Evolutionary conservation across 2,329 filamentous ascomycete species (phyloP).

Genomic region (Pseudogymnoascus sp.): DNA sequence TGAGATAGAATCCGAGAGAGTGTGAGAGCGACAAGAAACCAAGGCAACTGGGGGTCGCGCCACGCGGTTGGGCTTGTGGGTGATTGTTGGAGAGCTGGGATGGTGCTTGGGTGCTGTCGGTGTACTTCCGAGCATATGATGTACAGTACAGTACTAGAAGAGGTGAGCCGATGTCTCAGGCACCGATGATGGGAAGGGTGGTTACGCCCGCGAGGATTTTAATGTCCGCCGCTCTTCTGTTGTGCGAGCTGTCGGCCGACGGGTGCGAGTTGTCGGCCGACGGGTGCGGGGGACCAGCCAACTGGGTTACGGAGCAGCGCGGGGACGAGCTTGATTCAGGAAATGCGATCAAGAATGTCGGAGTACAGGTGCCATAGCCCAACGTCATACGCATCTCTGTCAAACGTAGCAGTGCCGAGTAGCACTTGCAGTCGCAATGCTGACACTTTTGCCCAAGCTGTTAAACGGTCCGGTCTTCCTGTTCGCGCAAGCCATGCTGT

Average conservation of each 20-base stretch:
- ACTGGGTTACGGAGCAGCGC: not conserved
- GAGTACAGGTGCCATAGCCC: not conserved
- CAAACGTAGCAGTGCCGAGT: not conserved
- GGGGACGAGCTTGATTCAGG: not conserved
- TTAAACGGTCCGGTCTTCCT: not conserved
- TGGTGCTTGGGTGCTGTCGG: not conserved
- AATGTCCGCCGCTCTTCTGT: not conserved
- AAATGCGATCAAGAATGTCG: not conserved
- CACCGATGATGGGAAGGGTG: not conserved
- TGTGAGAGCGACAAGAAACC: not conserved
- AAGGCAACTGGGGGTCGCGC: not conserved
- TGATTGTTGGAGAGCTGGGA: not conserved
- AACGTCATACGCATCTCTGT: not conserved
- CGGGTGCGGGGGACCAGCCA: not conserved
- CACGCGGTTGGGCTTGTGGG: not conserved
- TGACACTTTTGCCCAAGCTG: not conserved
- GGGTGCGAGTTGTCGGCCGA: not conserved
- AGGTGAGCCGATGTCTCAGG: not conserved
- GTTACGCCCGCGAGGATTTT: slow-evolving; percentile 1
- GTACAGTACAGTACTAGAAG: not conserved
- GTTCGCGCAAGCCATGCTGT: not conserved
- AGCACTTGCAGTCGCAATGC: not conserved
- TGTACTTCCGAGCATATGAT: not conserved
- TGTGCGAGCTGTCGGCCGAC: not conserved
- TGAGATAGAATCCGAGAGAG: not conserved